Evolutionary conservation across 768 basidiomycete genomes (phyloP).

Genomic region (Serendipita vermifera): DNA sequence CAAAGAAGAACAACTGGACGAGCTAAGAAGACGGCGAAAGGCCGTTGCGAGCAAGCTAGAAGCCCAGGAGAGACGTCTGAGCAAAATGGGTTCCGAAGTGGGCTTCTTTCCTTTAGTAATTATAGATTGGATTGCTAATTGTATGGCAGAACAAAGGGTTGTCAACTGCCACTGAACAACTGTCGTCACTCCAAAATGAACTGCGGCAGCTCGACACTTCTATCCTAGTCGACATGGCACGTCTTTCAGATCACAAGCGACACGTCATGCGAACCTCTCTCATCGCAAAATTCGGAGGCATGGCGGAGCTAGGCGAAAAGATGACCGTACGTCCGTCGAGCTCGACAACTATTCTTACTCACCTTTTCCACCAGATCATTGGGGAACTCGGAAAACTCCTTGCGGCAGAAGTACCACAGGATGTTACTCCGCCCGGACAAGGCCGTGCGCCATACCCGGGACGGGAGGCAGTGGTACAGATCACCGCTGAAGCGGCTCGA

Average conservation of each 20-base stretch:
- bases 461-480: conserved; percentile 45
- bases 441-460: conserved; percentile 59
- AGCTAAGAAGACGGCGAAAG: conserved; percentile 57
- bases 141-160: conserved; percentile 57
- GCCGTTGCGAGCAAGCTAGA: conserved; percentile 59
- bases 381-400: conserved; percentile 39
- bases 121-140: background rate
- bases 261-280: conserved; percentile 53
- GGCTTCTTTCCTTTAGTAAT: background rate
- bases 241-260: conserved; percentile 74
- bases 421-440: conserved; percentile 67
- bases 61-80: conserved; percentile 73
- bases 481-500: conserved; percentile 46
- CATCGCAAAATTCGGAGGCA: conserved; percentile 75
- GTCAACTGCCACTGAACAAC: conserved; percentile 50
- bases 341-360: too few relatives aligned
- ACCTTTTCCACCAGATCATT: conserved; percentile 29
- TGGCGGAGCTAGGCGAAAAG: conserved; percentile 76
- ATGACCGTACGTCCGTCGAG: conserved; percentile 32
- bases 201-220: conserved; percentile 68
- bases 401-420: conserved; percentile 61
- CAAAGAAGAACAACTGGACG: conserved; percentile 71
- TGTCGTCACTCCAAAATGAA: conserved; percentile 61
- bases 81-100: conserved; percentile 70
- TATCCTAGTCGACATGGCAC: conserved; percentile 71